phyloP scores from a whole-genome alignment of 441 rosid genomes.

The Populus trichocarpa region DNA sequence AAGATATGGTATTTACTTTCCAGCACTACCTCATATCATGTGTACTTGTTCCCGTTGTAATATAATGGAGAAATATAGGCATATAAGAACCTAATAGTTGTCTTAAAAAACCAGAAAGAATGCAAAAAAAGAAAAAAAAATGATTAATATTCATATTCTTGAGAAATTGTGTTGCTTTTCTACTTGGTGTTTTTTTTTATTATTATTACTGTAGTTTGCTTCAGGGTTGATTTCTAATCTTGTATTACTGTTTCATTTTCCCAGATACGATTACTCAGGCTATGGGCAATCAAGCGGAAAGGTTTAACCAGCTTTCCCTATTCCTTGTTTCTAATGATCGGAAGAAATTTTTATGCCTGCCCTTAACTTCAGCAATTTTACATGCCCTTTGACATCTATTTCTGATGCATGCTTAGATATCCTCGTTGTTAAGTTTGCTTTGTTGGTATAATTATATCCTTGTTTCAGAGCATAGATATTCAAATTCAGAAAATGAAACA shows the following conservation, averaged over 20 bases:
- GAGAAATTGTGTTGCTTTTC: not conserved
- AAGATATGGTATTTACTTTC: not conserved
- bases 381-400: not conserved
- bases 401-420: not conserved
- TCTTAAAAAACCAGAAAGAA: no score
- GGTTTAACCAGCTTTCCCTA: constrained; percentile 37
- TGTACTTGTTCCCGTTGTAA: not conserved
- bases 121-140: no score
- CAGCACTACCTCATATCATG: not conserved
- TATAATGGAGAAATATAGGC: not conserved
- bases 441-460: not conserved
- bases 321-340: constrained; percentile 15
- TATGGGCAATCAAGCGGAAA: constrained; percentile 90
- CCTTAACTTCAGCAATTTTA: not conserved
- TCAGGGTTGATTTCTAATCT: constrained; percentile 11
- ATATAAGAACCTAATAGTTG: no score
- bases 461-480: not conserved
- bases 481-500: not conserved
- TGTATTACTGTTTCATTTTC: constrained; percentile 7
- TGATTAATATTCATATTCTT: no score
- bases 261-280: constrained; percentile 90
- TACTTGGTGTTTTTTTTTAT: not conserved
- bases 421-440: not conserved
- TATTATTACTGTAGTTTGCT: not conserved
- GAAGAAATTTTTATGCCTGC: not conserved